Base-by-base conservation (phyloP, 164 flowering plant genomes). In the Berberis thunbergii region DNA sequence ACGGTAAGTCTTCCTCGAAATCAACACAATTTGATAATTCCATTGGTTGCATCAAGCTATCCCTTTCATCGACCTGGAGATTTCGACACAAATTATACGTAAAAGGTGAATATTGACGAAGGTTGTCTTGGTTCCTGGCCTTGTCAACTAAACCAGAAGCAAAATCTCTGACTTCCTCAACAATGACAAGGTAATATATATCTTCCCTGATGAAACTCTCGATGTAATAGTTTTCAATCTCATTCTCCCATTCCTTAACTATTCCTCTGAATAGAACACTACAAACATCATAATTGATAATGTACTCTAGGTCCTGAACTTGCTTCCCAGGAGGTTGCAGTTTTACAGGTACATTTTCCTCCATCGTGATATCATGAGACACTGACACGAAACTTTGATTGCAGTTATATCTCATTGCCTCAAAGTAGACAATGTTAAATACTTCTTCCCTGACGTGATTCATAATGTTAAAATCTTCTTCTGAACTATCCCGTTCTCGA, bases 121-220 rank as follows among this genome's bases (percentile, higher is more conserved):
- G 59, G 60, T 41, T 61, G 12, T 68, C 60, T 43, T 45, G 42
- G 49, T 45, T 58, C 59, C 6, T 54, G 26, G 10, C 45, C 38
- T 53, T 53, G 43, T 64, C 59, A 63, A 10, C 45, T 41, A 7
- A 61, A 38, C 57, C 3, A 38, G 3, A 38, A 54, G 45, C 52
- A 8, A 74, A 44, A 57, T 69, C 66, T 59, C 71, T 75, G 11
- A 74, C n/a, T 38, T 63, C 68, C 71, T 77, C 78, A 13, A 7
- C 40, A 44, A 60, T 44, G 11, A 45, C 43, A 62, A 62, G 46
- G 12, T 62, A 57, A 49, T 55, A 56, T 55, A 68, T 41, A 39
- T 79, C 77, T 55, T 78, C 79, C 55, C 54, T 67, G 40, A 66
- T 64, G 2, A 68, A 62, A 43, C 48, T 43, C 54, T 76, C 79